Evolutionary conservation across 148 eudicot species (phyloP), one percentile per base, ranked within the genome.

Genomic region (Diospyros kaki): DNA sequence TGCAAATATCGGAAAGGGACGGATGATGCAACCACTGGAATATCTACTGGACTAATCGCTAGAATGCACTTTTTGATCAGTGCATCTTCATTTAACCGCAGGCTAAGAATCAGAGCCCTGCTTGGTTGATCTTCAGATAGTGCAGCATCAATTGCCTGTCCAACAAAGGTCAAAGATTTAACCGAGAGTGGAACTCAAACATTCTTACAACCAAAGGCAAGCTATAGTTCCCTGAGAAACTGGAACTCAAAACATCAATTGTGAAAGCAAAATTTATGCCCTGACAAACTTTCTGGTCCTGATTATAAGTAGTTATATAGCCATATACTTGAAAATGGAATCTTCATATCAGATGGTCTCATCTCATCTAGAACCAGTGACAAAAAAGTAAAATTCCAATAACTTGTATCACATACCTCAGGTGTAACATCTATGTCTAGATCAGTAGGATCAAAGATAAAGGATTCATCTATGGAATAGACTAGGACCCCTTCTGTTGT

Each of bases 371-470:
- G 38, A 17, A 17, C 54, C 28, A n/a, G 10, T 46, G 54, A 66
- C 9, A 46, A 15, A 4, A 0, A 50, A 55, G n/a, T 40, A 76
- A 17, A 43, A 40, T 52, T 3, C 42, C 17, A 79, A 73, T 64
- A 69, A 18, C 51, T 58, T 58, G 10, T 13, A 51, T 7, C 63
- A 48, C 62, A 73, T 84, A 94, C 99, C 96, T 92, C 97, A 67
- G 99, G 99, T 75, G 99, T 95, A 73, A 95, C 97, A 80, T 95
- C 94, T 9, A 95, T 81, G 66, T 95, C 99, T 75, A 95, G 94
- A 84, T 95, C 99, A 58, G 97, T 95, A 17, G 99, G 99, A 81
- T 95, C 99, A 78, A 95, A 95, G 71, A 90, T 91, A 64, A 95
- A 88, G 63, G 94, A 92, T 46, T 95, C 96, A 62, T 95, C 99